Conservation (phyloP, 352 stramenopile genomes). For the Ochromonadaceae sp. region DNA sequence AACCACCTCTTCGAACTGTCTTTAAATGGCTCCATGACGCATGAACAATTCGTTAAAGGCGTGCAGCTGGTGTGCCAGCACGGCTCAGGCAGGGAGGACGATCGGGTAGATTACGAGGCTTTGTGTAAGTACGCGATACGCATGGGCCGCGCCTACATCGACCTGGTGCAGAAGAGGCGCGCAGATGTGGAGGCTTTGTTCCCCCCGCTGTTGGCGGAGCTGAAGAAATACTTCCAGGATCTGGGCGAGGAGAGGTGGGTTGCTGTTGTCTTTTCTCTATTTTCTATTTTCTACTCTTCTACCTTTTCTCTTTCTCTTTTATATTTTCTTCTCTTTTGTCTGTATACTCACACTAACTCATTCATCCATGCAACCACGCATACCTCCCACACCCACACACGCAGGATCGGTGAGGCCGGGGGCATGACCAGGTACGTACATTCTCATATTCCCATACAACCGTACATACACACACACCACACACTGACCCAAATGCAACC, state of each 20-base stretch:
- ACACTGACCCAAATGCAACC: too few relatives aligned
- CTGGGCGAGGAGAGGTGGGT: conserved; percentile 6
- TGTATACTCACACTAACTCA: too few relatives aligned
- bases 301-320: too few relatives aligned
- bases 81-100: background rate
- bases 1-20: conserved; percentile 5
- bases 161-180: background rate
- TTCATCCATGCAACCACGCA: too few relatives aligned
- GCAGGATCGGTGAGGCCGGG: too few relatives aligned
- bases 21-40: background rate
- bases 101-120: background rate
- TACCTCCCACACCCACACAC: too few relatives aligned
- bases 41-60: background rate
- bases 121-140: background rate
- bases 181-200: background rate
- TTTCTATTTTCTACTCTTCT: background rate
- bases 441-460: too few relatives aligned
- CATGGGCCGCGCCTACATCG: conserved; percentile 3
- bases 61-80: background rate
- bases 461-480: too few relatives aligned
- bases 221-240: conserved; percentile 16
- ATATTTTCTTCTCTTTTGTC: too few relatives aligned
- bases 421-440: too few relatives aligned
- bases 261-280: background rate
- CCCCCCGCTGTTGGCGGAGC: background rate